phyloP scores from a whole-genome alignment of 1,284 basidiomycete genomes.

The Neotropicomus parvogracilis region DNA sequence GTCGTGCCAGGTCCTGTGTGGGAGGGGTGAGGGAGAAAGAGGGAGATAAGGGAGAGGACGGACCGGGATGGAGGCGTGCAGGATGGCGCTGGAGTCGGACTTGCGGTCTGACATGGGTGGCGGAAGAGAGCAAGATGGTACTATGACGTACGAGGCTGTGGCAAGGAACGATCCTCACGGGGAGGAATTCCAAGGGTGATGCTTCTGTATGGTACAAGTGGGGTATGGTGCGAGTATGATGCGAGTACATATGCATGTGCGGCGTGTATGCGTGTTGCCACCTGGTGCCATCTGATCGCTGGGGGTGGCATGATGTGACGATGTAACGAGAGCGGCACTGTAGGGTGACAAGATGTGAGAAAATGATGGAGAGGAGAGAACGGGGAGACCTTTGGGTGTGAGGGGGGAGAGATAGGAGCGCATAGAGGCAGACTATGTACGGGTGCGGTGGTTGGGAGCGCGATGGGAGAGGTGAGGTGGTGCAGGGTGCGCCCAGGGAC shows the following conservation, averaged over 20 bases:
- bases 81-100: conserved; percentile 20
- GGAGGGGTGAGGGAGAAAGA: neutral
- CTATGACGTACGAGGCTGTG: conserved; percentile 31
- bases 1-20: no score
- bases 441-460: conserved; percentile 20
- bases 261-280: conserved; percentile 18
- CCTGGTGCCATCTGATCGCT: conserved; percentile 6
- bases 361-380: neutral
- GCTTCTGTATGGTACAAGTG: conserved; percentile 26
- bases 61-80: conserved; percentile 40
- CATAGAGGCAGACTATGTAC: conserved; percentile 14
- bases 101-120: conserved; percentile 14
- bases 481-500: conserved; percentile 8
- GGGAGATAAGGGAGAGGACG: conserved; percentile 14
- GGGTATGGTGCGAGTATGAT: conserved; percentile 26
- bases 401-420: conserved; percentile 4
- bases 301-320: conserved; percentile 8
- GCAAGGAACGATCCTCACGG: conserved; percentile 3
- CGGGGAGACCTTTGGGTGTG: conserved; percentile 14
- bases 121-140: conserved; percentile 9
- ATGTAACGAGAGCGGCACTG: conserved; percentile 14
- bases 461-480: conserved; percentile 9
- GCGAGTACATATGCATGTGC: conserved; percentile 31
- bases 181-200: conserved; percentile 4
- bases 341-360: conserved; percentile 20